Conservation (phyloP, 2,329 filamentous ascomycete genomes). For the Mycosphaerella sp. region DNA sequence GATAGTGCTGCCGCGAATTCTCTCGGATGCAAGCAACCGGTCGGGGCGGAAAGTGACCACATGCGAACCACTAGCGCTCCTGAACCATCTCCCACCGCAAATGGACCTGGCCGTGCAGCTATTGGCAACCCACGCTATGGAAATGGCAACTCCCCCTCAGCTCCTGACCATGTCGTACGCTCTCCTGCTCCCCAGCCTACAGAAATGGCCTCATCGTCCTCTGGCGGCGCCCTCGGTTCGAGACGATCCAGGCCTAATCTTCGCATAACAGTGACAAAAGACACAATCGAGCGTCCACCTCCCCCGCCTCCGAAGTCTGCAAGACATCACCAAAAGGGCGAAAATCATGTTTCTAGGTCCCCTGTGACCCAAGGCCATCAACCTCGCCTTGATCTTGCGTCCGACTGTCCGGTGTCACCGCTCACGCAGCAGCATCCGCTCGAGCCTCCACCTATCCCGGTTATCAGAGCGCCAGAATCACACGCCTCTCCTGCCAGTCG, state of each 20-base stretch:
- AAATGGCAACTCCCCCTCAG: background rate
- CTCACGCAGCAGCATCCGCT: conserved; percentile 11
- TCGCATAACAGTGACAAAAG: conserved; percentile 13
- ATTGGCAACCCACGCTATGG: conserved; percentile 5
- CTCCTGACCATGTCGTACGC: background rate
- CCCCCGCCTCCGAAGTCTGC: conserved; percentile 24
- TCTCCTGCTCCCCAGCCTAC: background rate
- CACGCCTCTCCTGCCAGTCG: conserved; percentile 3
- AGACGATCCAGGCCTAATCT: conserved; percentile 18
- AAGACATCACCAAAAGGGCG: conserved; percentile 9
- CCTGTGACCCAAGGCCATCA: background rate
- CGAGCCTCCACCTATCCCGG: background rate
- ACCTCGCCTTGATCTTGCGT: conserved; percentile 2
- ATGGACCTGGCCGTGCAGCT: conserved; percentile 1
- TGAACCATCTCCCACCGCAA: background rate
- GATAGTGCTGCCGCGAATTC: conserved; percentile 2
- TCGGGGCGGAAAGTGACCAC: conserved; percentile 11
- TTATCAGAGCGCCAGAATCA: conserved; percentile 10
- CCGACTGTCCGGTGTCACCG: background rate
- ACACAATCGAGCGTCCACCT: conserved; percentile 4
- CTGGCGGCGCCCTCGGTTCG: background rate
- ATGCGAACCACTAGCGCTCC: conserved; percentile 12
- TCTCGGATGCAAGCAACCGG: background rate
- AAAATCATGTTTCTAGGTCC: background rate
- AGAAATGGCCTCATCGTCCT: background rate